Evolutionary conservation across 139 green algal genomes (phyloP), one percentile per base, ranked within the genome.

Genomic region (Trebouxia sp.): DNA sequence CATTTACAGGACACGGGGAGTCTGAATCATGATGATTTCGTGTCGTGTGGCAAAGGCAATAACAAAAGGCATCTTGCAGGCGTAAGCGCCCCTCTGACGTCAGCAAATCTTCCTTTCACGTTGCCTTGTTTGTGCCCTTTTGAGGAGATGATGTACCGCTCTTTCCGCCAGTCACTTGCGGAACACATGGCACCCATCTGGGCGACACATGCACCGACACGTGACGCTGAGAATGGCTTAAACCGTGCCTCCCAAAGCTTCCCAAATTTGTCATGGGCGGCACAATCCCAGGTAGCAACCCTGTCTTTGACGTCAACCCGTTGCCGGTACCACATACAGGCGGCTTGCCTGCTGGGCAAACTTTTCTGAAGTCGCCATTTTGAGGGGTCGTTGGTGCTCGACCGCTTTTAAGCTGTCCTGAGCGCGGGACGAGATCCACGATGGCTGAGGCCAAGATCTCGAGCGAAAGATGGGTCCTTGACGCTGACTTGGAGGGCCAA

Each of bases 401-500:
- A 17, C 47, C 47, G 47, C 14, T 2, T 53, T 53, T 14, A 53
- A 4, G 47, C 47, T 53, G 47, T 17, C 2, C 2, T 53, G 47
- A 17, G 15, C 47, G 20, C 20, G 1, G 47, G 1, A 17, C 20
- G 14, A 17, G 20, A 53, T 5, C 47, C 62, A 5, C 22, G n/a
- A 72, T 72, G 62, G 62, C 62, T 15, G 32, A 45, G 10, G 62
- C 62, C 3, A 45, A 72, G 20, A 72, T 72, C 32, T 53, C 69
- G 22, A 77, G 42, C 24, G 43, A 77, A 38, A 55, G 37, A 20
- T 77, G 69, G 69, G n/a, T 53, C 12, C 42, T 56, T n/a, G 69
- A 77, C 22, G 69, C 69, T 77, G 69, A 77, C 42, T 26, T 77
- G 24, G 69, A 77, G 26, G n/a, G n/a, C 24, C 69, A 77, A 24